Conservation (phyloP, 192 early-diverging fungal genomes). For the Chytriomyces sp. region DNA sequence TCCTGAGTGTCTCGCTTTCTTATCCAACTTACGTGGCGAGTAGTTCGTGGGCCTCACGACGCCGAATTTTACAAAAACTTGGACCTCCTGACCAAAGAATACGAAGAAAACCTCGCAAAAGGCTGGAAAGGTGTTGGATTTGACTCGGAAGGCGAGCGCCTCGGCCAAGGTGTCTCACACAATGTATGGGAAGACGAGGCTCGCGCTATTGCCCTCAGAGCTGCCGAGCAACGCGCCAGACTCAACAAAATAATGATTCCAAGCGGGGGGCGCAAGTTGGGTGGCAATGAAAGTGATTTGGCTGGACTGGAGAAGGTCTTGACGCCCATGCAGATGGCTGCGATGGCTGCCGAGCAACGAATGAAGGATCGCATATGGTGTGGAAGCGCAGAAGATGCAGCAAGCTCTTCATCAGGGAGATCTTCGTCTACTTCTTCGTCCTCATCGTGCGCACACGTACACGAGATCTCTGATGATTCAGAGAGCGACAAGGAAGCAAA, state of each 20-base stretch:
- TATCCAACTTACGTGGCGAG: too few relatives aligned
- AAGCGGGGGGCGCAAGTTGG: slow-evolving; percentile 53
- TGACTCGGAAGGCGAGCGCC: slow-evolving; percentile 44
- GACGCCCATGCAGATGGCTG: slow-evolving; percentile 63
- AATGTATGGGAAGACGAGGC: slow-evolving; percentile 40
- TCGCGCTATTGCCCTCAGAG: slow-evolving; percentile 47
- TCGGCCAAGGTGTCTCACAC: slow-evolving; percentile 48
- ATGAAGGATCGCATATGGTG: slow-evolving; percentile 69
- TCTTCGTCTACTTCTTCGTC: not conserved
- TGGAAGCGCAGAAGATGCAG: slow-evolving; percentile 41
- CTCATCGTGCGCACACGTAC: not conserved
- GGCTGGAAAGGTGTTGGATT: slow-evolving; percentile 66
- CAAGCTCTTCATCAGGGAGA: not conserved
- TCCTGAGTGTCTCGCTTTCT: not conserved
- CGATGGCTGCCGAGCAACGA: slow-evolving; percentile 69
- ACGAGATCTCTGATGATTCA: not conserved
- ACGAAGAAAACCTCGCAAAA: slow-evolving; percentile 50
- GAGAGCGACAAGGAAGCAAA: not conserved
- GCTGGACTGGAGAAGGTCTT: slow-evolving; percentile 30
- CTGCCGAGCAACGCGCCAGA: slow-evolving; percentile 56
- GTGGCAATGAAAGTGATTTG: slow-evolving; percentile 21
- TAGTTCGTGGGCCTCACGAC: slow-evolving; percentile 67
- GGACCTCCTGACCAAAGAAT: slow-evolving; percentile 62
- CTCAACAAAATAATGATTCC: slow-evolving; percentile 59
- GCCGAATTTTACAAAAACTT: slow-evolving; percentile 65